phyloP scores from a whole-genome alignment of 176 grass and related monocot genomes.

The Carex parvula region DNA sequence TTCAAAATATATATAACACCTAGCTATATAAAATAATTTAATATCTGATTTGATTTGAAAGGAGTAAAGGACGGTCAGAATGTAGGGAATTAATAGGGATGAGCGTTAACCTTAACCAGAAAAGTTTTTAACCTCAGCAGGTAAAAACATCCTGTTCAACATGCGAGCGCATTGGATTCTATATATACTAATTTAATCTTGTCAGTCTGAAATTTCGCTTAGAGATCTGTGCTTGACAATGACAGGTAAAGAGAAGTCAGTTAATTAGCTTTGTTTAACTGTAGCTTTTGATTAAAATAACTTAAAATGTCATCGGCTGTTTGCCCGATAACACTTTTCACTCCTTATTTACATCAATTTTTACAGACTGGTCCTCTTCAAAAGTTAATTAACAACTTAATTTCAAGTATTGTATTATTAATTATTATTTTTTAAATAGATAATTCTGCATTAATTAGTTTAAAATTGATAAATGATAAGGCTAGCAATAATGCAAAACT shows the following conservation, averaged over 20 bases:
- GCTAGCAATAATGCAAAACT: background rate
- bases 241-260: constrained; percentile 11
- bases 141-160: constrained; percentile 11
- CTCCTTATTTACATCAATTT: background rate
- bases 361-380: background rate
- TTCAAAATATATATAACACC: too few relatives aligned
- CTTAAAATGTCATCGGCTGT: background rate
- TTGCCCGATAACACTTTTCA: constrained; percentile 6
- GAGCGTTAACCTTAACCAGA: background rate
- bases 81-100: background rate
- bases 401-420: background rate
- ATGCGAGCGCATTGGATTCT: constrained; percentile 26
- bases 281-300: constrained; percentile 23
- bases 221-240: constrained; percentile 31
- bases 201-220: constrained; percentile 24
- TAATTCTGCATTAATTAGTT: background rate
- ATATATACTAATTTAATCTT: constrained; percentile 5
- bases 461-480: background rate
- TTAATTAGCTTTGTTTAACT: constrained; percentile 25
- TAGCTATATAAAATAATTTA: background rate
- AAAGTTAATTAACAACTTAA: background rate
- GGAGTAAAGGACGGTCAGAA: background rate
- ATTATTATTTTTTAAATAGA: background rate
- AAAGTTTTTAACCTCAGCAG: background rate
- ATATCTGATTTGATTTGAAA: background rate